These are phyloP conservation scores for Ramalina intermedia DNA, from an alignment of 495 filamentous ascomycete species.

Conservation along the genomic window DNA sequence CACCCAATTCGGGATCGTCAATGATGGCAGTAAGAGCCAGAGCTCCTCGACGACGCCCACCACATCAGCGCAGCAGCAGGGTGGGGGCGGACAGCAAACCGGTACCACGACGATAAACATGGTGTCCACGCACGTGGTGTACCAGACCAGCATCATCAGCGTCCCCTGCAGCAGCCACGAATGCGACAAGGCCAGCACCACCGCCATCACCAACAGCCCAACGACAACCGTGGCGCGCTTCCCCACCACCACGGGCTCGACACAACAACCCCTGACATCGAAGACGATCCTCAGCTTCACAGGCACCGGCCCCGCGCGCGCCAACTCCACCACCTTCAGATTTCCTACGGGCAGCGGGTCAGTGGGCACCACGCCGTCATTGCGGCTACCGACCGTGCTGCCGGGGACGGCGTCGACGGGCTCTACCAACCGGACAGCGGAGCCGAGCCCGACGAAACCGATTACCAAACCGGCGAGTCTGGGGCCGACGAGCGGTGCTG, in stretches of 20 bases:
- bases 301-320: conserved; percentile 14
- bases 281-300: conserved; percentile 11
- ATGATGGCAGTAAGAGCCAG: conserved; percentile 31
- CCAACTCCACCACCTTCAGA: conserved; percentile 11
- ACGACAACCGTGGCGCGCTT: not conserved
- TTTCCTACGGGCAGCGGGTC: not conserved
- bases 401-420: not conserved
- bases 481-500: not conserved
- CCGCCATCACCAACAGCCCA: not conserved
- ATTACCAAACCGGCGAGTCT: not conserved
- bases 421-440: not conserved
- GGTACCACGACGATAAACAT: not conserved
- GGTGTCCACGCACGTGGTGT: not conserved
- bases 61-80: conserved; percentile 4
- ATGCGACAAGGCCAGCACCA: conserved; percentile 1
- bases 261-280: conserved; percentile 15
- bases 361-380: not conserved
- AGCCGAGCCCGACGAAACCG: not conserved
- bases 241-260: not conserved
- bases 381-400: not conserved
- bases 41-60: conserved; percentile 24
- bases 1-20: conserved; percentile 53
- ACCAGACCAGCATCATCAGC: not conserved
- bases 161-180: conserved; percentile 10
- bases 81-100: not conserved